Percentiles rank a stretch among this genome's conserved stretches.
Evolutionary conservation across 2,329 filamentous ascomycete genomes (phyloP).

Genomic region (Diplodia sapinea): DNA sequence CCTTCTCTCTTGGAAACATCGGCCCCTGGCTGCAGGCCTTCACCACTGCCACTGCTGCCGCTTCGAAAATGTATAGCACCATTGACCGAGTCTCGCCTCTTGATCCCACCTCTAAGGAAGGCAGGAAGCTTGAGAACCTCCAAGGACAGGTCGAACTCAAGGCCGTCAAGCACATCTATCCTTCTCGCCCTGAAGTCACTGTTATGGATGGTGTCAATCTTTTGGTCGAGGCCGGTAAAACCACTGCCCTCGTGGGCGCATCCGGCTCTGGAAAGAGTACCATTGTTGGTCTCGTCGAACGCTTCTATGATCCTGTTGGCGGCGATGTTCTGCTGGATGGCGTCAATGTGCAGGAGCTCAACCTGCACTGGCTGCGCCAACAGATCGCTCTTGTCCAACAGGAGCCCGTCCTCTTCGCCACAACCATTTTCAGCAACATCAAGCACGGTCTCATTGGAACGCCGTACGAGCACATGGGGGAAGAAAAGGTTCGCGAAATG

Average conservation of each 20-base stretch:
- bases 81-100: conserved; percentile 88
- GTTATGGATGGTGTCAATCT: conserved; percentile 85
- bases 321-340: conserved; percentile 82
- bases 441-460: conserved; percentile 85
- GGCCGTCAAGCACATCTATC: conserved; percentile 87
- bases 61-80: conserved; percentile 89
- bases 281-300: conserved; percentile 85
- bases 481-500: conserved; percentile 69
- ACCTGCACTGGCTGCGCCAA: conserved; percentile 84
- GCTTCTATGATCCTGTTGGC: conserved; percentile 85
- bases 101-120: conserved; percentile 71
- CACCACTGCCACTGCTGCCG: conserved; percentile 57
- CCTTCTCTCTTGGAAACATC: conserved; percentile 75
- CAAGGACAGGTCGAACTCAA: conserved; percentile 77
- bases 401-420: conserved; percentile 85
- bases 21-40: conserved; percentile 35
- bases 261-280: conserved; percentile 92
- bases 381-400: conserved; percentile 89
- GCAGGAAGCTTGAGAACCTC: conserved; percentile 71
- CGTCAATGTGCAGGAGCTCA: conserved; percentile 75
- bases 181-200: conserved; percentile 82
- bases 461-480: conserved; percentile 66
- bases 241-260: conserved; percentile 85
- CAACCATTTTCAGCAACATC: conserved; percentile 85
- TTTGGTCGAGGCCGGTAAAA: conserved; percentile 81